Base-by-base conservation (phyloP, 148 eudicot genomes). In the Nepenthes mirabilis region DNA sequence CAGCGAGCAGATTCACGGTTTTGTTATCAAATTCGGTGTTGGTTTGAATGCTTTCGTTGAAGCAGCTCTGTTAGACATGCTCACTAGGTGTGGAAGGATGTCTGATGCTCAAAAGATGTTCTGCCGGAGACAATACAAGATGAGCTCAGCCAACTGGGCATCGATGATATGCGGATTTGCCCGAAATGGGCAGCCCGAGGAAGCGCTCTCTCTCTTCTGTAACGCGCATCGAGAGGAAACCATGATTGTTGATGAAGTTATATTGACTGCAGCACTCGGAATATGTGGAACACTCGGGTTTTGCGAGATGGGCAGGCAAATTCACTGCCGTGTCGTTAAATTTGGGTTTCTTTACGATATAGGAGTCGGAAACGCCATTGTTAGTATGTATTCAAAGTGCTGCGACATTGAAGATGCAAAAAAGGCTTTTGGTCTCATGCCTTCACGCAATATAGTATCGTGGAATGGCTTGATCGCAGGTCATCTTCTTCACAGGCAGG, bases 371-470 rank as follows among this genome's bases (percentile, higher is more conserved):
- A 94, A 89, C 74, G 81, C 91, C 37, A 47, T 79, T 43, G 67
- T 86, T 36, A 83, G 83, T 67, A 84, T 84, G 91, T 89, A 89
- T 53, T 74, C 79, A n/a, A 82, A 86, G 68, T 86, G 99, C 66
- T 91, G 87, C 12, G 43, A 76, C 65, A 72, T 89, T 72, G 74
- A 76, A 69, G 67, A 69, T 51, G 88, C 95, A 47, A 47, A 66
- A 57, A 68, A 69, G 55, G 74, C 65, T 66, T 89, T 94, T 64
- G 60, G 73, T 52, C 55, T 23, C 33, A 77, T 89, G 88, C 70
- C 72, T 35, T 52, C 13, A 10, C 81, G 53, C 60, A 95, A 94
- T 62, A 59, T 73, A 59, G 84, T 89, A 57, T 84, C 95, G 56
- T 94, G 91, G 91, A 94, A 90, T 55, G 64, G 84, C 64, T 66